Evolutionary conservation across 768 basidiomycete genomes (phyloP), one percentile per base, ranked within the genome.

Genomic region (Macrocybe gigantea): DNA sequence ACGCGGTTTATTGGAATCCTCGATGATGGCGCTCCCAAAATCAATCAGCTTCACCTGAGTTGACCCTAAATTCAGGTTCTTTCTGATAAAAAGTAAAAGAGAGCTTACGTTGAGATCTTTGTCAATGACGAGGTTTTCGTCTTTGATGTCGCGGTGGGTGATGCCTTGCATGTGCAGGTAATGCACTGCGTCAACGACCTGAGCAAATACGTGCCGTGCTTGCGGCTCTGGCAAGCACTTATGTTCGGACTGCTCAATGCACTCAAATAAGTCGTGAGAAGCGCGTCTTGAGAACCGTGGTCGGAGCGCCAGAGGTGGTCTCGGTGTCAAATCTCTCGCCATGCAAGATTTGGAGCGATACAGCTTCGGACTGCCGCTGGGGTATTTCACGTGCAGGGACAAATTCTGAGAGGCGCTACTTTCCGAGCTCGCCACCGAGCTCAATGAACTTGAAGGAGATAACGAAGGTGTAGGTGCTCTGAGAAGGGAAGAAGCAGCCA

Each of bases 141-240:
- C 95, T 63, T 99, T 99, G 58, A 99, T 83, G 63, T 99, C 95
- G 36, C 95, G 85, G 64, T 99, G 95, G 0, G 87, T 83, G 55
- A 98, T 88, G 29, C 93, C 91, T 50, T 80, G 83, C 40, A 72
- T 69, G 57, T 95, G 78, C 33, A 97, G 75, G 60, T 93, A 91
- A 51, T 78, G 67, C 5, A 93, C 86, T 34, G 84, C 88, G 48
- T 92, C 87, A 44, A 91, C 89, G 38, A 96, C 80, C 67, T 97
- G 94, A 33, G 76, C 72, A 62, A 95, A 93, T 55, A 96, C 82
- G 65, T 83, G 83, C 45, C 83, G 79, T 7, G 92, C 87, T 60
- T 88, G 81, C 41, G 67, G 69, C 64, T 95, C 93, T 9, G 80
- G 77, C 40, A 97, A 77, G 8, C 84, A 79, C 52, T 86, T 87